Base-by-base conservation (phyloP, 2,329 filamentous ascomycete genomes). In the Tolypocladium inflatum region DNA sequence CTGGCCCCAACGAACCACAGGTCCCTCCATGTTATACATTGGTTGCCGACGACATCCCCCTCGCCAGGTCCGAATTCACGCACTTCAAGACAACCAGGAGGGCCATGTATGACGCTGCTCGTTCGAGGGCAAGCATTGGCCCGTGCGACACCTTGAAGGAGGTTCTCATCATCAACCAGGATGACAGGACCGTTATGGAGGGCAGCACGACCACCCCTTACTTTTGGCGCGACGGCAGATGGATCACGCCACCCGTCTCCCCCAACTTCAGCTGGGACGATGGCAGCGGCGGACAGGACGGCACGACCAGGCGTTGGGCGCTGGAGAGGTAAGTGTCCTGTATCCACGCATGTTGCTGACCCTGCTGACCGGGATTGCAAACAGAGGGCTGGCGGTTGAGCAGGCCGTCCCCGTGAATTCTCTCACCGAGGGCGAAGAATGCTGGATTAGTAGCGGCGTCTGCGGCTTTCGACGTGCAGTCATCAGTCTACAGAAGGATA, bases 381-480 rank as follows among this genome's bases (percentile, higher is more conserved):
- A 55, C 17, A 83, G 80, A 59, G 75, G 73, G 0, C 74, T 94
- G 51, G 91, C 83, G 56, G 76, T 80, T 37, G 89, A 95, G 67
- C 81, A 85, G 61, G 71, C 75, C 3, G 76, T 96, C 19, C 71
- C 70, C n/a, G 76, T 76, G 2, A 74, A 79, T 15, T 85, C 85
- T 8, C 70, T 96, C 15, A 68, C 78, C 4, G 78, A 90, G 62
- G 89, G 87, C 1, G 92, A 97, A 70, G 80, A 86, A 56, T 88
- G 92, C 61, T 96, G 91, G 89, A 74, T 97, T 56, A 96, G 91
- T 71, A 97, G 93, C 71, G 91, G 89, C 0, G 88, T 93, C 1
- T 82, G 88, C 62, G 93, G 93, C 0, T 96, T 96, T 63, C 77
- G 86, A 15, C 75, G 70, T 58, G 82, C 80, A 0, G 74, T 63